These are phyloP conservation scores for Aurantiochytrium sp. DNA, from an alignment of 108 stramenopile species.

Conservation along the genomic window DNA sequence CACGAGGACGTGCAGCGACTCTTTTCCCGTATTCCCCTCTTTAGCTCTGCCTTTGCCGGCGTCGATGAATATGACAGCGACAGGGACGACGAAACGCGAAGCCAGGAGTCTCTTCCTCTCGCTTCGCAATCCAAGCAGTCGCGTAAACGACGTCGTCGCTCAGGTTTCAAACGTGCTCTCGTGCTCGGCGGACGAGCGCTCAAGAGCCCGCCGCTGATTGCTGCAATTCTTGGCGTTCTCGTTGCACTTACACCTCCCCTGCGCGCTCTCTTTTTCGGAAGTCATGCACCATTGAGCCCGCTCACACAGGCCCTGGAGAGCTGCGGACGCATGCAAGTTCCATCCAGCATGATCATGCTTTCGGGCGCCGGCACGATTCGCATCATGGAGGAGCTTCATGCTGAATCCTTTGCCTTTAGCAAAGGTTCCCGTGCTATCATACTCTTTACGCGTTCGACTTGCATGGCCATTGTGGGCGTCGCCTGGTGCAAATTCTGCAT, in stretches of 20 bases:
- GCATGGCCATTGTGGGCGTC: neutral
- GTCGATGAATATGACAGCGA: neutral
- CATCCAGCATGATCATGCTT: constrained; percentile 3
- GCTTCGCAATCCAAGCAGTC: neutral
- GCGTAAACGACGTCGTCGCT: neutral
- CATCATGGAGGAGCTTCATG: neutral
- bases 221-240: neutral
- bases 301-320: neutral
- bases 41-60: neutral
- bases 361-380: constrained; percentile 10
- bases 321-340: neutral
- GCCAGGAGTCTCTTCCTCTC: neutral
- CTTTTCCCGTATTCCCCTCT: neutral
- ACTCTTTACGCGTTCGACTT: neutral
- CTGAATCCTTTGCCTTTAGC: neutral
- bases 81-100: neutral
- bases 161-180: neutral
- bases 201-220: neutral
- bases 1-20: neutral
- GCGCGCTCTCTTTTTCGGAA: neutral
- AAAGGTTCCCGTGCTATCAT: neutral
- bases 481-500: neutral
- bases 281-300: neutral
- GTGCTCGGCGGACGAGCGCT: neutral
- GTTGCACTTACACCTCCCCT: neutral